Base-by-base conservation (phyloP, 495 filamentous ascomycete species). In the Hypoxylon subgilvum region DNA sequence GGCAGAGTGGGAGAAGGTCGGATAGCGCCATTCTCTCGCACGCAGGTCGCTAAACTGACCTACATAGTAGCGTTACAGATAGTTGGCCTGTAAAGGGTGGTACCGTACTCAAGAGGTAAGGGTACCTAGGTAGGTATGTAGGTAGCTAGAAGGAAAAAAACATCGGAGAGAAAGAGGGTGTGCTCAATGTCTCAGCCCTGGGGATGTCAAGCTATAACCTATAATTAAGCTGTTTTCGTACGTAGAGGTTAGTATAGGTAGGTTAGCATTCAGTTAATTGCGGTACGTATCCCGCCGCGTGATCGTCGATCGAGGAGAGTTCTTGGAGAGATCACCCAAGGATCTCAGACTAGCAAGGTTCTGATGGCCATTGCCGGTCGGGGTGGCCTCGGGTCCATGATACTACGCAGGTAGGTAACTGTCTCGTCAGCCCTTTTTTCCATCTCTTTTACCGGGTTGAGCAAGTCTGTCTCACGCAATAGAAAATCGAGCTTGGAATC, bases 231-330 rank as follows among this genome's bases (percentile, higher is more conserved):
- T 21, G 10, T 30, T 43, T n/a, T n/a, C n/a, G n/a, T n/a, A n/a
- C n/a, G n/a, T n/a, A n/a, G n/a, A n/a, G n/a, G n/a, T n/a, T n/a
- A n/a, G n/a, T n/a, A n/a, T n/a, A n/a, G n/a, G n/a, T n/a, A n/a
- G n/a, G n/a, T n/a, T n/a, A n/a, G n/a, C 36, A 10, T 54, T 36
- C 31, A 34, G 43, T 40, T 54, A 21, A n/a, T n/a, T 28, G 44
- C 42, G 60, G 60, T 63, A 46, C 49, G 36, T 42, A 54, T 54
- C 41, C 50, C 49, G 32, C 21, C 21, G 10, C 34, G 21, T 59
- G 54, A 64, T 64, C 61, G 61, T 59, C 61, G 54, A 64, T 58
- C 50, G 44, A 59, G 44, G 38, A 53, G 60, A 64, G 38, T 55
- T 50, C 61, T 55, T 50, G 54, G 54, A 58, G 61, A 64, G 61